These are phyloP conservation scores for Alloteropsis semialata DNA, from an alignment of 176 grass and related monocot species.

Conservation along the genomic window DNA sequence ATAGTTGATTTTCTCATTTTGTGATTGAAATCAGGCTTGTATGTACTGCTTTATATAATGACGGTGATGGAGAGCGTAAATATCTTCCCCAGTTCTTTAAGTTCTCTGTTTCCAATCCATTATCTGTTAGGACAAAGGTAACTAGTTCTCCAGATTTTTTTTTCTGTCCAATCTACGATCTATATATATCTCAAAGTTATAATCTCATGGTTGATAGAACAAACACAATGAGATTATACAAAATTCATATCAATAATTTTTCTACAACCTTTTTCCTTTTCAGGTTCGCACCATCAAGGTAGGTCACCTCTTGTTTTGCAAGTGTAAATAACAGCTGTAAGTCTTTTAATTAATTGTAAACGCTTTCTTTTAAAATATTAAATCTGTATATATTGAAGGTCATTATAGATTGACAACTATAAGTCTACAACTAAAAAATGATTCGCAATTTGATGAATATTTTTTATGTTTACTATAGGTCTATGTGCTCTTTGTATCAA, in stretches of 20 bases:
- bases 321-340: constrained; percentile 47
- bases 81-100: constrained; percentile 99
- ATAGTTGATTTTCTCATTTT: constrained; percentile 29
- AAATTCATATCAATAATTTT: constrained; percentile 20
- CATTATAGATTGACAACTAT: constrained; percentile 9
- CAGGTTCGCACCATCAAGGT: constrained; percentile 99
- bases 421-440: not conserved
- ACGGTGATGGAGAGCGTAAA: constrained; percentile 88
- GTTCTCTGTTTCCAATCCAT: constrained; percentile 86
- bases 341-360: constrained; percentile 28
- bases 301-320: constrained; percentile 52
- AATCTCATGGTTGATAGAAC: constrained; percentile 21
- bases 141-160: constrained; percentile 17
- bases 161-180: not conserved
- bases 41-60: constrained; percentile 94
- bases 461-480: constrained; percentile 3
- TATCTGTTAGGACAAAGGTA: constrained; percentile 99
- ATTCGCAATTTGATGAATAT: not conserved
- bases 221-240: not conserved
- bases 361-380: constrained; percentile 10
- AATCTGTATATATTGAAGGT: constrained; percentile 4
- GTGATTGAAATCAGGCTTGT: constrained; percentile 73
- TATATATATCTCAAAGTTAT: not conserved
- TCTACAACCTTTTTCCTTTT: constrained; percentile 20
- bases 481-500: constrained; percentile 9